Evolutionary conservation across 1,284 basidiomycete species (phyloP), one percentile per base, ranked within the genome.

Genomic region (Apiotrichum gamsii): DNA sequence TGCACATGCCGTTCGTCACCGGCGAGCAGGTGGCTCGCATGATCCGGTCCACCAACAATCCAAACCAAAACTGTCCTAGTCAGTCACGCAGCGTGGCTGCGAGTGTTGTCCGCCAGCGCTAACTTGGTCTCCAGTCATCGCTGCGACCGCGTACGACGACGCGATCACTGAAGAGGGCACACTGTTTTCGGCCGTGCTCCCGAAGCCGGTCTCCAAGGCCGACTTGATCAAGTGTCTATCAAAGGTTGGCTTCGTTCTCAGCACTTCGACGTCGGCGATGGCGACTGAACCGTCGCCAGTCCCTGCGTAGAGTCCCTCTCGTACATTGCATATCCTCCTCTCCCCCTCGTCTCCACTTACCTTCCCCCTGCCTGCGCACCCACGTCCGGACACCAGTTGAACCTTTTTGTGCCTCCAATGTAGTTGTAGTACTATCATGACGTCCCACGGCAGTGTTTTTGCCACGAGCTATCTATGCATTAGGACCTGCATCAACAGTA

Each of bases 141-240:
- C 94, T 83, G n/a, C 62, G 1, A 73, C 71, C 1, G 65, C 67
- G 0, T 70, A 67, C 40, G 71, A 73, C 46, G 62, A 69, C 33
- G 49, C 59, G 10, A 90, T 97, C 51, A 84, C 96, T 45, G 89
- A 93, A 45, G 78, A 79, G 42, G 84, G 82, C 59, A 85, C 82
- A 23, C 73, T 94, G 36, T 96, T 95, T 71, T 80, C 87, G 5
- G 89, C 86, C 1, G 85, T 86, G 29, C 76, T 96, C 25, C 75
- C 84, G 43, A 95, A 95, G 72, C 91, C 90, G 1, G 75, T 95
- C 58, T 83, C 87, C 67, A 90, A 90, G 72, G 79, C 81, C 16
- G 88, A 90, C 64, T 75, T 95, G 28, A 74, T 91, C 42, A 79
- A 61, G 77, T 52, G 84, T 82, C 52, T 86, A 84, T 81, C 82